phyloP scores from a whole-genome alignment of 177 flowering plant species.

The Vitis hybrid region DNA sequence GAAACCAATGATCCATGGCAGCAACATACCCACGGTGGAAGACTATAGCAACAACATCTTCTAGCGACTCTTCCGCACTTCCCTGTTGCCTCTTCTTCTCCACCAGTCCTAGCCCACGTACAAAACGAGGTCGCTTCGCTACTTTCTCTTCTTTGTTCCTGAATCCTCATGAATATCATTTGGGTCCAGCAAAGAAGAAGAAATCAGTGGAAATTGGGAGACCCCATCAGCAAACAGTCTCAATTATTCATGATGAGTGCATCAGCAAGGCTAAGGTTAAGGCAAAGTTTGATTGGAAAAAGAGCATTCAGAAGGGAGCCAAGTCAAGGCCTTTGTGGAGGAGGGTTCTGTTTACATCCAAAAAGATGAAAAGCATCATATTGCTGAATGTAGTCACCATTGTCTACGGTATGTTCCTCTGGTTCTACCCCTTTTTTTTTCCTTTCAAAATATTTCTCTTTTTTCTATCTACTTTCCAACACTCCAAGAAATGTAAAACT shows the following conservation, averaged over 20 bases:
- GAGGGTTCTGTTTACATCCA: slow-evolving; percentile 4
- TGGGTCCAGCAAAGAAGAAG: background rate
- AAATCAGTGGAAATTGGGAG: background rate
- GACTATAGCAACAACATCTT: background rate
- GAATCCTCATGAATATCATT: too few relatives aligned
- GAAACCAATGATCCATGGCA: slow-evolving; percentile 8
- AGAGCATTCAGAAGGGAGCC: background rate
- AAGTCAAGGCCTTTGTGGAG: slow-evolving; percentile 3
- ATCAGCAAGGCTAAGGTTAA: background rate
- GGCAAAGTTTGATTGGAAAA: background rate
- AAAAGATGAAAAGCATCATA: slow-evolving; percentile 12
- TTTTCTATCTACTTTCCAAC: background rate
- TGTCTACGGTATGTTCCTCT: slow-evolving; percentile 11
- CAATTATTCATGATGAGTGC: background rate
- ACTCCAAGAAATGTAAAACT: too few relatives aligned
- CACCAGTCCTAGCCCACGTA: background rate
- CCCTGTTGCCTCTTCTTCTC: slow-evolving; percentile 1
- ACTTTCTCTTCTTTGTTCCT: background rate
- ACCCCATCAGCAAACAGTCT: background rate
- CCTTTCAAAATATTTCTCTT: too few relatives aligned
- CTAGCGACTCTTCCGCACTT: background rate
- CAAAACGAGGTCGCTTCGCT: background rate
- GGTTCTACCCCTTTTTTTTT: too few relatives aligned
- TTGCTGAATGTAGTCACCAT: slow-evolving; percentile 12
- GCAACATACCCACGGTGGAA: slow-evolving; percentile 1